Evolutionary conservation across 1,284 basidiomycete genomes (phyloP), one percentile per base, ranked within the genome.

Genomic region (Garcileccinum viscosum): DNA sequence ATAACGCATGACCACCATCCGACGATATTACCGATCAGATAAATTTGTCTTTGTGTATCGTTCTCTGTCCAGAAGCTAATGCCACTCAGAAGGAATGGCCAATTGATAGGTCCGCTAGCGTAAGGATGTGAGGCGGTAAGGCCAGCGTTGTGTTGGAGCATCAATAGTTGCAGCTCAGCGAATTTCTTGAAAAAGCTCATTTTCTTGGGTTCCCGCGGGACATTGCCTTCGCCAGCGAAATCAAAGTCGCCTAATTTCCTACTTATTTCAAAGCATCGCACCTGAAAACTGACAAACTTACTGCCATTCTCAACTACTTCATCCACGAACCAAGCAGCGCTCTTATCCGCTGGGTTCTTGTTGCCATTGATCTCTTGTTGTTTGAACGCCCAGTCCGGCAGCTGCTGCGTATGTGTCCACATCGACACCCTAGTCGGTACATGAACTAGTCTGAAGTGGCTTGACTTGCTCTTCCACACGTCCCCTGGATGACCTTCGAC

Each of bases 281-380:
- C 42, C 22, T 9, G 62, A 50, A 4, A 24, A 68, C 44, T 33
- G 64, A 47, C 17, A 27, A 33, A 82, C 90, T 79, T 73, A 94
- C 93, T 83, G 70, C 91, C 92, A 69, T 90, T 91, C 17, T 85
- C 84, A 19, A 95, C 81, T 67, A 99, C 92, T 50, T 95, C 90
- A 73, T 98, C 92, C 19, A 94, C 92, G 80, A 88, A 94, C 98
- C 98, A 99, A 30, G 90, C 88, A 2, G 93, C 92, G 15, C 90
- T 90, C 79, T 90, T 92, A 71, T 99, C 98, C 30, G 86, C 82
- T 7, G 92, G 85, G 69, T 95, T 96, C 87, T 99, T 99, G 85
- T 98, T 97, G 0, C 98, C 98, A 77, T 99, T 99, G 74, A 99
- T 90, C 79, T 99, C 98, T 77, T 99, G 96, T 81, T 99, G 98